Conservation (phyloP, 2,329 filamentous ascomycete genomes). For the Aspergillus novoparasiticus region DNA sequence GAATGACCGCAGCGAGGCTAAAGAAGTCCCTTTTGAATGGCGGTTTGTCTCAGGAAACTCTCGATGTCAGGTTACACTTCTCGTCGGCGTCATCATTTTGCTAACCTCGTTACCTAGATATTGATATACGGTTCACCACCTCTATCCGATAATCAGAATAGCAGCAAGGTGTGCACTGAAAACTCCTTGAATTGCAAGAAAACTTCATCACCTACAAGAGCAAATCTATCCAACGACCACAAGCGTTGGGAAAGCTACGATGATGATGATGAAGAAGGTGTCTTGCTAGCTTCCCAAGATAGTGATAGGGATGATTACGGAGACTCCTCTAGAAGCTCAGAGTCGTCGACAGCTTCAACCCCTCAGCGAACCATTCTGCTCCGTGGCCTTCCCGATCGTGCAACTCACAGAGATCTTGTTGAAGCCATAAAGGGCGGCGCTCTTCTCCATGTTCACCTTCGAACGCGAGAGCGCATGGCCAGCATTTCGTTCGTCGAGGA, state of each 20-base stretch:
- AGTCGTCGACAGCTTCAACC: constrained; percentile 15
- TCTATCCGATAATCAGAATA: not conserved
- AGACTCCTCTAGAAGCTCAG: constrained; percentile 21
- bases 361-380: constrained; percentile 55
- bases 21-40: constrained; percentile 53
- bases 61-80: constrained; percentile 43
- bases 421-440: constrained; percentile 69
- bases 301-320: constrained; percentile 30
- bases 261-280: constrained; percentile 26
- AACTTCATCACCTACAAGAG: not conserved
- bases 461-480: constrained; percentile 60
- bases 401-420: constrained; percentile 67
- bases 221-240: not conserved
- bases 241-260: constrained; percentile 6
- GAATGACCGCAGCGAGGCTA: constrained; percentile 45
- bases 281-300: constrained; percentile 23
- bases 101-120: constrained; percentile 20
- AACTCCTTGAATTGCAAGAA: not conserved
- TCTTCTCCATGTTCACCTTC: constrained; percentile 69
- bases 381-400: constrained; percentile 61
- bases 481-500: constrained; percentile 71
- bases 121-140: constrained; percentile 21
- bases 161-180: not conserved
- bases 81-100: constrained; percentile 4
- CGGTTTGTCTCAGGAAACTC: constrained; percentile 52